Conservation (phyloP, 108 stramenopile species). For the Epipyxis sp. region DNA sequence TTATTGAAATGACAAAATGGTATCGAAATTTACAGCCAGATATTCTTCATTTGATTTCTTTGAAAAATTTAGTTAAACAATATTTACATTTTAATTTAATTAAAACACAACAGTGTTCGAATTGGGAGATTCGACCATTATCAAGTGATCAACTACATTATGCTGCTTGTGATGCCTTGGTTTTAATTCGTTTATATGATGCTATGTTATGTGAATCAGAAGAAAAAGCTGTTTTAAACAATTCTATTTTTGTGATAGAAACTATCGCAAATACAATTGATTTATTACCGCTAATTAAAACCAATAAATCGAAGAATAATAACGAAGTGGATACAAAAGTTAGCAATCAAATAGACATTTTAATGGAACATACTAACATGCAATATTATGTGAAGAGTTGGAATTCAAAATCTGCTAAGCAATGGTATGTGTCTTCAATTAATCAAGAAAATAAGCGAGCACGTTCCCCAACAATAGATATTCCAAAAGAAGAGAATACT, state of each 20-base stretch:
- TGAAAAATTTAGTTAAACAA: constrained; percentile 7
- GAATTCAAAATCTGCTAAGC: no score
- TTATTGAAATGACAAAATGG: neutral
- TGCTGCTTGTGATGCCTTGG: constrained; percentile 22
- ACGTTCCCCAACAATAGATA: no score
- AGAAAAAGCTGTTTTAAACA: neutral
- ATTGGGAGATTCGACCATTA: constrained; percentile 13
- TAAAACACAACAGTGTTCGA: constrained; percentile 18
- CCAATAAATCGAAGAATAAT: no score
- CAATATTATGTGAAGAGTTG: no score
- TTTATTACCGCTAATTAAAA: no score
- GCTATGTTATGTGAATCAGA: constrained; percentile 8
- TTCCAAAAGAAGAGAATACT: no score
- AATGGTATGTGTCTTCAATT: no score
- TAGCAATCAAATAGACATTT: no score
- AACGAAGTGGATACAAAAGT: no score
- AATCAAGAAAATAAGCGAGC: no score
- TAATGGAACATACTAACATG: no score
- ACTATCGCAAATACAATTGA: no score
- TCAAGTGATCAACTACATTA: neutral
- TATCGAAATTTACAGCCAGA: neutral
- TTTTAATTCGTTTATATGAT: constrained; percentile 5
- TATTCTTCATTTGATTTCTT: neutral
- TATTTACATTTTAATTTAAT: constrained; percentile 19
- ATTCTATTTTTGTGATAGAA: neutral